Percentiles rank a stretch among this genome's conserved stretches.
These are phyloP conservation scores for Fusarium irregulare DNA, from an alignment of 2,329 filamentous ascomycete genomes.

Conservation along the genomic window DNA sequence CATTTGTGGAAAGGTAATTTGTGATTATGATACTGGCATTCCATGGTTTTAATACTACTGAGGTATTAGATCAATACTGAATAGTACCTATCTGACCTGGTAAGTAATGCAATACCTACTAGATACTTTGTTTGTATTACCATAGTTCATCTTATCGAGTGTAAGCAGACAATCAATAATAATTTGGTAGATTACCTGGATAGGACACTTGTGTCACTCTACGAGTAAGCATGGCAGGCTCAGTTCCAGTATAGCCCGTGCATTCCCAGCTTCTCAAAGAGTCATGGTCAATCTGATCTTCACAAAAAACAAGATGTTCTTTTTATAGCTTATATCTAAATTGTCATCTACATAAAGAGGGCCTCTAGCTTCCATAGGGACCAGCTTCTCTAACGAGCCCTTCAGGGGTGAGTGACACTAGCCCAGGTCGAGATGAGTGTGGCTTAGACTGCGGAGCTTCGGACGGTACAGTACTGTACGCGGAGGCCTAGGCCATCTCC, in stretches of 20 bases:
- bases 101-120: not conserved
- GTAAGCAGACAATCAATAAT: not conserved
- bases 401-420: conserved; percentile 22
- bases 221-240: not conserved
- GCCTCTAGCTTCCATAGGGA: conserved; percentile 2
- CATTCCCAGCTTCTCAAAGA: not conserved
- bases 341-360: conserved; percentile 19
- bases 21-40: not conserved
- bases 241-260: not conserved
- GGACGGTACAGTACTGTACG: conserved; percentile 38
- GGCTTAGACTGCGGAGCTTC: conserved; percentile 41
- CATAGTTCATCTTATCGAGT: not conserved
- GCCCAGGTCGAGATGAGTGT: conserved; percentile 31
- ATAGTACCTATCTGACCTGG: not conserved
- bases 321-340: conserved; percentile 30
- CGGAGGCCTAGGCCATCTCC: conserved; percentile 8
- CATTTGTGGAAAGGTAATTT: not conserved
- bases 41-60: not conserved
- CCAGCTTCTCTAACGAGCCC: conserved; percentile 3
- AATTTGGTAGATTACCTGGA: not conserved
- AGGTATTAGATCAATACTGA: not conserved
- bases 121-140: not conserved
- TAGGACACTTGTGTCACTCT: conserved; percentile 2
- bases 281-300: not conserved
- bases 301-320: conserved; percentile 7